A percentile compares a stretch with the other conserved stretches of the same genome.
phyloP scores from a whole-genome alignment of 768 basidiomycete species.

The Terana coerulea region DNA sequence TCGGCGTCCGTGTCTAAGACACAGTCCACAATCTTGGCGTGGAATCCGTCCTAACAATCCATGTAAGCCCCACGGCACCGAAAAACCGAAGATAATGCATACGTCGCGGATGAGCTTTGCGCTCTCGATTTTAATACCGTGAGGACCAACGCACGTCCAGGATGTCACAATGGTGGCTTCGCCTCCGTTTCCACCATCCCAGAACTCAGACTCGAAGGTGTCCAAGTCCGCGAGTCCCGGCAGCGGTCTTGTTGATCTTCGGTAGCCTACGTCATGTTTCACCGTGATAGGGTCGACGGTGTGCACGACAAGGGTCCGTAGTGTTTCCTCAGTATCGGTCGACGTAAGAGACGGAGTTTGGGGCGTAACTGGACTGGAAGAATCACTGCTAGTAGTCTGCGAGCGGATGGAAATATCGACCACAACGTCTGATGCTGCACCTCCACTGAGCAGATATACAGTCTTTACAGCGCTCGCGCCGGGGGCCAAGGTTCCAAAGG shows the following conservation, averaged over 20 bases:
- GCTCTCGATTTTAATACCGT: constrained; percentile 45
- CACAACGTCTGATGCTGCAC: constrained; percentile 64
- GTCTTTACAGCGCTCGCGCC: constrained; percentile 58
- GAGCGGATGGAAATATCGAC: constrained; percentile 83
- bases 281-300: constrained; percentile 59
- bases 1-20: constrained; percentile 44
- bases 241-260: constrained; percentile 36
- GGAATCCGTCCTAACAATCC: constrained; percentile 36
- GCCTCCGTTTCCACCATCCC: constrained; percentile 48
- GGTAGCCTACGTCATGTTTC: constrained; percentile 52
- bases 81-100: constrained; percentile 14
- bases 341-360: constrained; percentile 27
- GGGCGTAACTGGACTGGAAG: constrained; percentile 14
- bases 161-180: constrained; percentile 55
- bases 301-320: constrained; percentile 65
- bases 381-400: constrained; percentile 25
- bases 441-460: constrained; percentile 56
- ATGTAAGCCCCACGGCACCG: neutral
- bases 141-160: constrained; percentile 41
- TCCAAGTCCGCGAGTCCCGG: constrained; percentile 49
- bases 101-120: constrained; percentile 49
- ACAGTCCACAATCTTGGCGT: constrained; percentile 48
- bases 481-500: constrained; percentile 59
- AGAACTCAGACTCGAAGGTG: constrained; percentile 49
- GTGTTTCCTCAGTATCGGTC: constrained; percentile 48